Base-by-base conservation (phyloP, 2,329 filamentous ascomycete genomes). In the Emergomyces pasteurianus region DNA sequence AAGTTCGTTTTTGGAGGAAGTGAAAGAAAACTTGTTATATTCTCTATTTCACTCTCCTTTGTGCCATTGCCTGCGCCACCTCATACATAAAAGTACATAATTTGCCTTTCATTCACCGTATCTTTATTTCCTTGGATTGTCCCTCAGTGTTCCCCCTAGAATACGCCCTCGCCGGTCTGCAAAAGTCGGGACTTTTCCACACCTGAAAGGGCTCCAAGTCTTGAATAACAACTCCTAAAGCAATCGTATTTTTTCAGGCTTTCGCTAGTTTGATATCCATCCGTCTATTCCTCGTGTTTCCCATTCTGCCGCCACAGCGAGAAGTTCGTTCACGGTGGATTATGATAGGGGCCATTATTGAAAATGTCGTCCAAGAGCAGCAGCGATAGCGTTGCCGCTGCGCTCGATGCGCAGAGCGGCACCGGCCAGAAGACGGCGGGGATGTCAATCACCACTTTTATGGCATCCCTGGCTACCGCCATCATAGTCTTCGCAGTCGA, bases 391-490 rank as follows among this genome's bases (percentile, higher is more conserved):
- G 65, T 75, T 52, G 72, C 70, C 54, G 57, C 69, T 38, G 72
- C 73, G 18, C 66, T 76, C 50, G 68, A 75, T 63, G 65, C 71
- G 43, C 71, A 70, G 8, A 73, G 72, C 56, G 71, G 71, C 26
- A 70, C 69, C 42, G 74, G 71, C n/a, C 68, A 71, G 58, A 67
- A 64, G n/a, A 68, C 66, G 23, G 66, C 70, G 53, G 75, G 75
- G 28, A 72, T 76, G 58, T 70, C 69, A 0, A 67, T 76, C 53
- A 67, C 70, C 52, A 75, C 81, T n/a, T 89, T 90, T 65, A 68
- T 88, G 42, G 84, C 86, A 58, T 86, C 87, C 49, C 70, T 89
- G 64, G 80, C 78, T 42, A 81, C 83, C 57, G 85, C 85, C 69
- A 70, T 87, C 54, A 74, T 83, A 21, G 74, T 89, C 60, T 89